Conservation (phyloP, 129 eudicot species). For the Tanacetum coccineum region DNA sequence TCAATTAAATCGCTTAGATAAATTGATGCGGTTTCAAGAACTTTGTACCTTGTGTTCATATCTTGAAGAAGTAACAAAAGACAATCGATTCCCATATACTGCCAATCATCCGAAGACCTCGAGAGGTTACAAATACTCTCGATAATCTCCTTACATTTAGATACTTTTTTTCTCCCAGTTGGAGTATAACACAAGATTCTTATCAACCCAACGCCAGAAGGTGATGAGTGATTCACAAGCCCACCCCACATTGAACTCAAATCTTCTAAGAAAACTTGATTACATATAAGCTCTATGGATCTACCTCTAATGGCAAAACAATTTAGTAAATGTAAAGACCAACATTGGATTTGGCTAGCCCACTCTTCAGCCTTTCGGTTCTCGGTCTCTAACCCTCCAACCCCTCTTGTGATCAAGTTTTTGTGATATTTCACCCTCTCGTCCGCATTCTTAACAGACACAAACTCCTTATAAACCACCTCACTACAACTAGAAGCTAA, state of each 20-base stretch:
- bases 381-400: conserved; percentile 66
- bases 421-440: conserved; percentile 53
- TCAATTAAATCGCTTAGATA: conserved; percentile 62
- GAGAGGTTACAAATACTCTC: conserved; percentile 60
- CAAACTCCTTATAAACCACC: conserved; percentile 51
- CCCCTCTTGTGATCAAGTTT: conserved; percentile 78
- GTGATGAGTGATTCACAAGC: conserved; percentile 62
- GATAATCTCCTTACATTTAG: conserved; percentile 43
- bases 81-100: conserved; percentile 83
- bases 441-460: conserved; percentile 36
- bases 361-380: conserved; percentile 85
- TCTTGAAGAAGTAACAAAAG: conserved; percentile 72
- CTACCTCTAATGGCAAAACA: conserved; percentile 73
- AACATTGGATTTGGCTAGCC: conserved; percentile 90
- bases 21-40: conserved; percentile 39
- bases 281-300: conserved; percentile 55
- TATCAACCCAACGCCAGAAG: conserved; percentile 66
- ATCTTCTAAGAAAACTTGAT: conserved; percentile 50
- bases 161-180: conserved; percentile 53
- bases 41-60: conserved; percentile 60
- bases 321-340: conserved; percentile 76
- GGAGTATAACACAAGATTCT: conserved; percentile 62
- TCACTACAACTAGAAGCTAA: conserved; percentile 58
- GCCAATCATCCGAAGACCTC: conserved; percentile 95
- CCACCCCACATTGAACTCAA: conserved; percentile 96